A percentile compares a stretch with the other conserved stretches of the same genome.
Conservation (phyloP, 192 early-diverging fungal species). For the Umbelopsis sp. region DNA sequence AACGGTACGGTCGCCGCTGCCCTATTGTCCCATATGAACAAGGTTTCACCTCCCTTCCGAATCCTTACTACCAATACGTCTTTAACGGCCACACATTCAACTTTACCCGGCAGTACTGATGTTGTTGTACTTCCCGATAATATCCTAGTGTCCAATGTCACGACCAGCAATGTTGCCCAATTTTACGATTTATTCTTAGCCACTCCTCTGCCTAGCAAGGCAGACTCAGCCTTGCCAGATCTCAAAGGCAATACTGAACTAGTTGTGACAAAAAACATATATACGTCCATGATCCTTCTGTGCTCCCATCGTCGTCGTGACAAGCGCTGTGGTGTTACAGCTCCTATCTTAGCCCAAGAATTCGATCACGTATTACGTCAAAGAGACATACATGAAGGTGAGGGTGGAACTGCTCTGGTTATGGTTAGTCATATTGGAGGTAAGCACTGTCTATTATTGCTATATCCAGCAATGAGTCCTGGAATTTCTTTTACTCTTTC, state of each 20-base stretch:
- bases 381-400: conserved; percentile 50
- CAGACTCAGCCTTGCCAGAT: not conserved
- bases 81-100: conserved; percentile 28
- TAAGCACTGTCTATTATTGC: conserved; percentile 15
- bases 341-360: conserved; percentile 51
- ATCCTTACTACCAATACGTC: conserved; percentile 56
- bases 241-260: conserved; percentile 2
- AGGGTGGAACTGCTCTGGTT: conserved; percentile 44
- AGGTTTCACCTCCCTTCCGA: conserved; percentile 18
- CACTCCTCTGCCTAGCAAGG: conserved; percentile 20
- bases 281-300: conserved; percentile 50
- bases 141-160: conserved; percentile 53
- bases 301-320: conserved; percentile 61
- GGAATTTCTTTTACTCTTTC: conserved; percentile 11
- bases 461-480: not conserved
- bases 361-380: conserved; percentile 48
- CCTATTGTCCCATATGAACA: conserved; percentile 21
- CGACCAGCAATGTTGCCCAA: conserved; percentile 35
- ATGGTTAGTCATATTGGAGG: conserved; percentile 61
- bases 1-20: conserved; percentile 42
- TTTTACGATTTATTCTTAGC: conserved; percentile 49
- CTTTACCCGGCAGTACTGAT: conserved; percentile 31
- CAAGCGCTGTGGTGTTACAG: conserved; percentile 59
- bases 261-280: conserved; percentile 36
- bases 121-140: conserved; percentile 56